These are phyloP conservation scores for Firmiana major DNA, from an alignment of 345 rosid species.

Conservation along the genomic window DNA sequence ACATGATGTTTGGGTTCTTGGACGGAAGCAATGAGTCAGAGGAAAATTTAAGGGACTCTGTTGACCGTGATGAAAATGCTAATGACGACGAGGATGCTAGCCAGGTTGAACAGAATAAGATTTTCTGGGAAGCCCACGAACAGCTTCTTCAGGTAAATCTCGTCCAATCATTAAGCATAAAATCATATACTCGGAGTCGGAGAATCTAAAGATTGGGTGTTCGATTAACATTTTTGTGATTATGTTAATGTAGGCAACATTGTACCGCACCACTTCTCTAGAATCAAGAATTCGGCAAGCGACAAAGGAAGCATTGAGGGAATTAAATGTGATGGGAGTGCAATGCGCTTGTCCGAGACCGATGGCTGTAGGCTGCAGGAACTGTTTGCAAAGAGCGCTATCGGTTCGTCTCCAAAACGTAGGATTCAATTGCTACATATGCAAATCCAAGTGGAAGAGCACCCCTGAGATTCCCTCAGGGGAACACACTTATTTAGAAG, in stretches of 20 bases:
- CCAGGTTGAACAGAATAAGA: slow-evolving; percentile 41
- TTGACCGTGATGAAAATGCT: slow-evolving; percentile 16
- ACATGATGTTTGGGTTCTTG: slow-evolving; percentile 55
- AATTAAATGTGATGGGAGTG: slow-evolving; percentile 26
- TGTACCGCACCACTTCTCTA: slow-evolving; percentile 52
- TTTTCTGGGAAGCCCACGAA: slow-evolving; percentile 73
- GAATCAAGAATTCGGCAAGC: slow-evolving; percentile 69
- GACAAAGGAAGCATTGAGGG: slow-evolving; percentile 50
- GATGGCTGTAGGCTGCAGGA: slow-evolving; percentile 52
- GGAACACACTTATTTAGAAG: slow-evolving; percentile 62
- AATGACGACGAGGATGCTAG: slow-evolving; percentile 26
- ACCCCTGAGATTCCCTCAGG: slow-evolving; percentile 69
- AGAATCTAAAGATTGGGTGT: background rate
- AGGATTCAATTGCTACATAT: slow-evolving; percentile 55
- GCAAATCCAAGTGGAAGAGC: slow-evolving; percentile 85
- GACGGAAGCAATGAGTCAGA: slow-evolving; percentile 34
- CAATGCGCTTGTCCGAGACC: slow-evolving; percentile 49
- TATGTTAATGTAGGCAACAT: slow-evolving; percentile 48
- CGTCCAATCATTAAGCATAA: background rate
- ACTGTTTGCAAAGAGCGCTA: slow-evolving; percentile 50
- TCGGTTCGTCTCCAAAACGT: slow-evolving; percentile 45
- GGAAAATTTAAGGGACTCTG: slow-evolving; percentile 20
- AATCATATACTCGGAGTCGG: background rate
- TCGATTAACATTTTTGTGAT: background rate
- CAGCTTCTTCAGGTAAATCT: slow-evolving; percentile 65